Base-by-base conservation (phyloP, 2,329 filamentous ascomycete species). In the Scedosporium dehoogii region DNA sequence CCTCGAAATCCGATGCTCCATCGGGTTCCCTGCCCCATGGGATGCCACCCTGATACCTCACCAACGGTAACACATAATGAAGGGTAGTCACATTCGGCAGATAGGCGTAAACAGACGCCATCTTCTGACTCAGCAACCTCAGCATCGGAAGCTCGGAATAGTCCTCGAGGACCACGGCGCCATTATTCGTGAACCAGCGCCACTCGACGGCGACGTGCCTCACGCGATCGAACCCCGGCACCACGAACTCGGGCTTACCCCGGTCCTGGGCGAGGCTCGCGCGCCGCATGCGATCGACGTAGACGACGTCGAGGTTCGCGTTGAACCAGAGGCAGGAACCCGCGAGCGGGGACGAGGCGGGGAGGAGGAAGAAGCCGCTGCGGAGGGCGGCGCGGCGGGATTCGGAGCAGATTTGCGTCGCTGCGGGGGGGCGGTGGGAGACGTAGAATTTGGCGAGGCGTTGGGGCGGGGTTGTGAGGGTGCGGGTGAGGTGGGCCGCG, bases 181-280 rank as follows among this genome's bases (percentile, higher is more conserved):
- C 68, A 46, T 72, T 68, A 14, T 62, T 63, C 55, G 69, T 69
- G 62, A 71, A 68, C 23, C 69, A 66, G 4, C 71, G 68, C 71
- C 70, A 73, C 41, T 72, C 67, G 3, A 72, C 38, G 0, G 69
- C 70, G 1, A 70, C 65, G n/a, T 73, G 64, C 21, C 67, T 63
- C 0, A 72, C 67, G 21, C 62, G 64, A 7, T 72, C 70, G 58
- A 69, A 65, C 10, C 69, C 67, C 0, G 61, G 23, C 0, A 72
- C 59, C 16, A 21, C n/a, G 42, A 60, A 60, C 6, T 29, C 55
- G 29, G 57, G 57, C 33, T 46, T n/a, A 55, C 57, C 27, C 51
- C 56, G 58, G 25, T 64, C 10, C 25, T 56, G 64, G 14, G 59
- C 29, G 38, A 59, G 33, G 42, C 18, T 16, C 42, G 29, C 23